Conservation (phyloP, 139 green algal genomes). For the Chlamydomonas sp. region DNA sequence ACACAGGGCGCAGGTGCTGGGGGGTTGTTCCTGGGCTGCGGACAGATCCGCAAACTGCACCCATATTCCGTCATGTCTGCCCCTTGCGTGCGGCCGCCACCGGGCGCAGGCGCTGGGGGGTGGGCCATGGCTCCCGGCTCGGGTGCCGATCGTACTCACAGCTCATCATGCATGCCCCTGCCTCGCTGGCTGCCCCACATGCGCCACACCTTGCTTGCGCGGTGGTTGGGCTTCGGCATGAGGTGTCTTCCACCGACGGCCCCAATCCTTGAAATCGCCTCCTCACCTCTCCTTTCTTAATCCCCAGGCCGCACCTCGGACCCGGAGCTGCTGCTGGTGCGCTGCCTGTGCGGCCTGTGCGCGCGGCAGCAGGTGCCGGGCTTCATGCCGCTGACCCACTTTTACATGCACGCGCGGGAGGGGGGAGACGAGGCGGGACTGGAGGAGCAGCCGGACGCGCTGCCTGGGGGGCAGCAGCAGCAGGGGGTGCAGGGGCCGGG, state of each 20-base stretch:
- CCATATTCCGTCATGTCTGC: not conserved
- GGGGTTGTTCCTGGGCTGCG: not conserved
- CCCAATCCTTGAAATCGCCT: too few relatives aligned
- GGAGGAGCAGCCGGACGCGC: not conserved
- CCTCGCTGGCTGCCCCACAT: not conserved
- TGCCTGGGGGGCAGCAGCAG: not conserved
- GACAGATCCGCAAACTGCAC: too few relatives aligned
- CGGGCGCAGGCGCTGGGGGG: slow-evolving; percentile 30
- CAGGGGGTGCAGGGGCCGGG: not conserved
- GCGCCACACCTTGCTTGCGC: too few relatives aligned
- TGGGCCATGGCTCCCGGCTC: not conserved
- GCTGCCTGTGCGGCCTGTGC: slow-evolving; percentile 23
- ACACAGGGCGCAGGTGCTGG: slow-evolving; percentile 27
- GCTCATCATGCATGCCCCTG: too few relatives aligned
- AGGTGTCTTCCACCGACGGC: too few relatives aligned
- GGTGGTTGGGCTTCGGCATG: too few relatives aligned
- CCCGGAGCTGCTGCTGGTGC: slow-evolving; percentile 21
- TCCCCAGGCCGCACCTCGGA: slow-evolving; percentile 24
- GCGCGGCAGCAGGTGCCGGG: not conserved
- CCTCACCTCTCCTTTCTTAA: not conserved
- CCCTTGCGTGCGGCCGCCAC: slow-evolving; percentile 1
- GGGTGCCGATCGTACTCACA: too few relatives aligned
- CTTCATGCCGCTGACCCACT: slow-evolving; percentile 33
- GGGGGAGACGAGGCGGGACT: slow-evolving; percentile 7
- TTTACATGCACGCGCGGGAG: slow-evolving; percentile 17